Evolutionary conservation across 164 flowering plant species (phyloP), one percentile per base, ranked within the genome.

Genomic region (Liquidambar formosana): DNA sequence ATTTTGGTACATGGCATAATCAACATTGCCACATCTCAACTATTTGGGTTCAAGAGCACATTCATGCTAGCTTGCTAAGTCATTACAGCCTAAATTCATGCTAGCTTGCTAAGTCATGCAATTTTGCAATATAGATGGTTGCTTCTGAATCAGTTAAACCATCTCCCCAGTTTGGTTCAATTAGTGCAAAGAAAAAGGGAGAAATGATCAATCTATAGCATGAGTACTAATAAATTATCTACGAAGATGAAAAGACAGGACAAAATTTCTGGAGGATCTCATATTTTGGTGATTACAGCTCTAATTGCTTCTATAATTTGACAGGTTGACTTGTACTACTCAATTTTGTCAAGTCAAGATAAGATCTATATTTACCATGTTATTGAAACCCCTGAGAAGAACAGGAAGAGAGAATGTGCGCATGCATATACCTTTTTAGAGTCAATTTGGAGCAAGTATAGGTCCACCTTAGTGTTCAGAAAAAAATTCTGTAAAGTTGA

Each of bases 361-460:
- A 51, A 18, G 54, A 6, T 51, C 21, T 51, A 51, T 6, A n/a
- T 6, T 51, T 33, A 33, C 41, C 41, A 33, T 33, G n/a, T 33
- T 33, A 33, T 33, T 33, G 2, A 2, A 33, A 33, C 2, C 41
- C 6, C 41, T 2, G 6, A 33, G 41, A 33, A 33, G 41, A 33
- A 33, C 2, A 6, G 6, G 6, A 2, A 33, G 41, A 33, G 2
- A 33, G 6, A 33, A 33, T 33, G 41, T 2, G 6, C 6, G 16
- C 5, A 27, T 48, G 3, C 38, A 28, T 12, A 43, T 68, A 89
- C 90, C 89, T 86, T 87, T 61, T 79, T 81, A 52, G 87, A 71
- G 65, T 88, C 88, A 52, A 92, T 79, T 64, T 88, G 87, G 47
- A 92, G 91, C 61, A 92, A 78, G 79, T 86, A 90, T 1, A 92